Base-by-base conservation (phyloP, 768 basidiomycete genomes). In the Cystobasidium onofrii region DNA sequence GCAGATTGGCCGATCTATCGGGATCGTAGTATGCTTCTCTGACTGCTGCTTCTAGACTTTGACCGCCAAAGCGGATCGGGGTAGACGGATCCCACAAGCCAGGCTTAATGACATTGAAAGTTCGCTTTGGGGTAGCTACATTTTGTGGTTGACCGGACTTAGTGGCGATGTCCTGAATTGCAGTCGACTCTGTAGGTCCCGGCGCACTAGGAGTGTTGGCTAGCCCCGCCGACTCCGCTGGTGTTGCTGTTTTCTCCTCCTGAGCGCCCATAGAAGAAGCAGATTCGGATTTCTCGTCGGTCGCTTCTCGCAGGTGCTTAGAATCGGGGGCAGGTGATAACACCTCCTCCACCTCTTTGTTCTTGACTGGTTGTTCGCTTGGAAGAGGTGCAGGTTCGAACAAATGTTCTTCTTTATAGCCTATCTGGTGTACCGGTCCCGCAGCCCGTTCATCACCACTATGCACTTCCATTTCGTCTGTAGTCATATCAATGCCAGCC, bases 1-100 rank as follows among this genome's bases (percentile, higher is more conserved):
- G 39, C 20, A 67, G 29, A 29, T 46, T 33, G 10, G 20, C 44
- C 23, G 27, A 55, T 20, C 69, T 31, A 10, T 71, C 69, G n/a
- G 69, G 69, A 41, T 71, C 69, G 27, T 71, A 46, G 33, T 52
- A 33, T 29, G 69, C 69, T 39, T 71, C 69, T 7, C 69, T 46
- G 20, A 71, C 31, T 9, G 69, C 69, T 7, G 69, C 69, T 52
- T 71, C 54, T 60, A 71, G 27, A 29, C 69, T 71, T 20, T 27
- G 10, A 18, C 69, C 69, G 50, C 69, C 69, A 33, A 71, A 71
- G 15, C 69, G 12, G 31, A 71, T 71, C 18, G 69, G 69, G 7
- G 69, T 71, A 3, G 54, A 55, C 6, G 69, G 69, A 33, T 71
- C 43, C 69, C 69, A 71, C 25, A 60, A 23, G 17, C 69, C 69